These are phyloP conservation scores for Calocybe gangraenosa DNA, from an alignment of 768 basidiomycete species.

Conservation along the genomic window DNA sequence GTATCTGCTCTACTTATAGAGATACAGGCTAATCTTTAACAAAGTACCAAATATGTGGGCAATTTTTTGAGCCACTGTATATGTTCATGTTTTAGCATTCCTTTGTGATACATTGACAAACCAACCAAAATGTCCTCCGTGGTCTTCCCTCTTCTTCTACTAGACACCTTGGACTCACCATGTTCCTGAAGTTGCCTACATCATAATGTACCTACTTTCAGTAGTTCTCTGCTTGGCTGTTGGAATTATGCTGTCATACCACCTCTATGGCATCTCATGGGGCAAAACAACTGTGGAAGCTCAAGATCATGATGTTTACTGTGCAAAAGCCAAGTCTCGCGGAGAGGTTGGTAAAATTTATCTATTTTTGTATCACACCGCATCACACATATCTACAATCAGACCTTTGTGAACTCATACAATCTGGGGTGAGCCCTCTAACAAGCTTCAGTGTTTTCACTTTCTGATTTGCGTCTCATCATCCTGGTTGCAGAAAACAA, in stretches of 20 bases:
- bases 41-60: too few species aligned
- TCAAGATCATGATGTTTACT: slow-evolving; percentile 82
- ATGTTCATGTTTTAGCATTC: slow-evolving; percentile 15
- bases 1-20: too few species aligned
- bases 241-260: slow-evolving; percentile 66
- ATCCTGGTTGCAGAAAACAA: slow-evolving; percentile 31
- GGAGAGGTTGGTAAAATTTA: slow-evolving; percentile 70
- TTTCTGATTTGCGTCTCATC: background rate
- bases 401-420: slow-evolving; percentile 89
- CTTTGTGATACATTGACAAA: too few species aligned
- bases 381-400: too few species aligned
- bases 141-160: background rate
- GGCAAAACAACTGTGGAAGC: slow-evolving; percentile 91
- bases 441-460: background rate
- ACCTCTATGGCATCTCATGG: slow-evolving; percentile 62
- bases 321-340: slow-evolving; percentile 58
- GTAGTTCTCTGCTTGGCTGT: slow-evolving; percentile 74
- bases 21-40: too few species aligned
- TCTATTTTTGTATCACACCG: background rate
- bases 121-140: too few species aligned
- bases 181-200: slow-evolving; percentile 66
- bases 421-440: slow-evolving; percentile 65
- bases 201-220: slow-evolving; percentile 73
- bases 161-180: slow-evolving; percentile 50
- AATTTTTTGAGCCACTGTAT: too few species aligned